Percentiles rank a stretch among this genome's conserved stretches.
phyloP scores from a whole-genome alignment of 495 filamentous ascomycete species.

The Penicillium odoratum region DNA sequence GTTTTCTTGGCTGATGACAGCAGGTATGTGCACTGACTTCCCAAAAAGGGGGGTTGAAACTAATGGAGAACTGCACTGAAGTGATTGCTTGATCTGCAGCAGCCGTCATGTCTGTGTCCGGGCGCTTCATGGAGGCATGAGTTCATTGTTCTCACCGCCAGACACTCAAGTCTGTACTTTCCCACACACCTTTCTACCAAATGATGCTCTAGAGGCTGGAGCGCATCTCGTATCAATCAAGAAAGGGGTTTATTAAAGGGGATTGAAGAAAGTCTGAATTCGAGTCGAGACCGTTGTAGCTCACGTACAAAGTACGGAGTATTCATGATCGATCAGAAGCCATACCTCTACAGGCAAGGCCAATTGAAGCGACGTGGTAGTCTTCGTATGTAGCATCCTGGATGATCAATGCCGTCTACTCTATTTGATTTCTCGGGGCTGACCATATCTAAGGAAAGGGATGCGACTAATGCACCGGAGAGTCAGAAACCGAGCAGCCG shows the following conservation, averaged over 20 bases:
- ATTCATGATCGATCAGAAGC: background rate
- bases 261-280: background rate
- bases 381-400: slow-evolving; percentile 16
- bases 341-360: background rate
- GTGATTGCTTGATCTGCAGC: slow-evolving; percentile 7
- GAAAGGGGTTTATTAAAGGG: slow-evolving; percentile 1
- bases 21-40: slow-evolving; percentile 14
- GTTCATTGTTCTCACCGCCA: slow-evolving; percentile 7
- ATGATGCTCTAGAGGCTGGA: background rate
- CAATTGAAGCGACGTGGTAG: background rate
- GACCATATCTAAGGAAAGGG: slow-evolving; percentile 2
- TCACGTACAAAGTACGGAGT: background rate
- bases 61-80: background rate
- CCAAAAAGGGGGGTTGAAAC: background rate
- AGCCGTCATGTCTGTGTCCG: background rate
- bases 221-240: slow-evolving; percentile 13
- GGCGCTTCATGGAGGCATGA: background rate
- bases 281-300: background rate
- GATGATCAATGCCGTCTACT: slow-evolving; percentile 17
- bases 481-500: slow-evolving; percentile 8
- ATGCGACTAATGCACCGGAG: slow-evolving; percentile 16
- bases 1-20: slow-evolving; percentile 23
- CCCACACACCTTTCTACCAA: no score
- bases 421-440: slow-evolving; percentile 28
- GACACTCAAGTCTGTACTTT: slow-evolving; percentile 3